Base-by-base conservation (phyloP, 2,329 filamentous ascomycete species). In the Leptographium wingfieldii region DNA sequence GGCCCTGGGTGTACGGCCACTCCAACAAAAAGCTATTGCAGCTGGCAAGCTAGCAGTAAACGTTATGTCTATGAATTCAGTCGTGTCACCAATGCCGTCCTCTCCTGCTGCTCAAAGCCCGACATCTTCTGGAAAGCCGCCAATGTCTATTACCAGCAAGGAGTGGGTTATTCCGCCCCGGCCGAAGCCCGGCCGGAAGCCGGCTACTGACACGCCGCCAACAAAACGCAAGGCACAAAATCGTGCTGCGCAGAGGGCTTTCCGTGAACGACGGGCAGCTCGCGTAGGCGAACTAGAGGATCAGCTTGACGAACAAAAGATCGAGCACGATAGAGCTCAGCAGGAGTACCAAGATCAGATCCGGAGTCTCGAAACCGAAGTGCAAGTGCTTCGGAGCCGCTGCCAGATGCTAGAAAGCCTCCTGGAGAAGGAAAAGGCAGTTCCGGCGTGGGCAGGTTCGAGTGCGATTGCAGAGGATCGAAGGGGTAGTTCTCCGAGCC, bases 171-270 rank as follows among this genome's bases (percentile, higher is more conserved):
- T 94, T 53, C 89, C 89, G 29, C 89, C 89, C 33, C 81, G 89
- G 62, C 89, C 89, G 55, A 92, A 92, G 77, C 92, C 94, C 27
- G 92, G 92, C 56, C 85, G 92, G 66, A 97, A 97, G 78, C 92
- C 92, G 3, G 90, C 90, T 55, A 95, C 90, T 43, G 92, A 96
- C 69, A 95, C 92, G 58, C 91, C 92, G 16, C 88, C 89, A 1
- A 95, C 91, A 52, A 95, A 95, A 76, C 84, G 94, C 65, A 95
- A 96, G 77, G 88, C 90, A 1, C 94, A 97, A 75, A 97, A 97
- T 72, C 83, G 94, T 62, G 88, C 90, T 55, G 92, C 92, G 3
- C 92, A 97, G 74, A 80, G 92, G 61, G 90, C 88, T 1, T 97
- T 97, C 73, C 82, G 92, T 40, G 91, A 96, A 73, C 81, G 92